phyloP scores from a whole-genome alignment of 306 rosid genomes.

The Pachyrhizus erosus region DNA sequence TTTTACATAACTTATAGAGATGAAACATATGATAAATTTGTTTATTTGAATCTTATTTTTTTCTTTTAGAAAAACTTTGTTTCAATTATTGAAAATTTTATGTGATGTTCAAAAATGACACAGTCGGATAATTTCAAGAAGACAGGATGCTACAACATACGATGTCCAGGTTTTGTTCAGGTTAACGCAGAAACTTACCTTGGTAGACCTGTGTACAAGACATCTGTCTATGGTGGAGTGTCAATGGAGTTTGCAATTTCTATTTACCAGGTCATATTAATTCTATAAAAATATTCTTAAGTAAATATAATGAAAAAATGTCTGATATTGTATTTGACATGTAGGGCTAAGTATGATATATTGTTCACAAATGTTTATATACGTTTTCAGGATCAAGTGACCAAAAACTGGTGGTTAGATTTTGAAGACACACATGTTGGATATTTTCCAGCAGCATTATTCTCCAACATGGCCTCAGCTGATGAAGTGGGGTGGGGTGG shows the following conservation, averaged over 20 bases:
- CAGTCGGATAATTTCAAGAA: background rate
- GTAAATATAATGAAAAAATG: background rate
- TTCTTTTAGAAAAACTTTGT: background rate
- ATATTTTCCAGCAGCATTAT: background rate
- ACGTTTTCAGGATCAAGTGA: background rate
- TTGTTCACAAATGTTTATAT: background rate
- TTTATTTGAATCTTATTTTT: background rate
- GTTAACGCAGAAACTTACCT: rapidly evolving
- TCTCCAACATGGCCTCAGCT: background rate
- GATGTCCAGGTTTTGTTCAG: slow-evolving; percentile 15
- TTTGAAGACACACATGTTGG: rapidly evolving
- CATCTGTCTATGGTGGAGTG: background rate
- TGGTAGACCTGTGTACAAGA: rapidly evolving
- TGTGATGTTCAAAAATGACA: background rate
- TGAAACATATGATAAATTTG: background rate
- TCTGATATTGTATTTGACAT: background rate
- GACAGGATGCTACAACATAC: slow-evolving; percentile 7
- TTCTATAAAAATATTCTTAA: too few relatives aligned
- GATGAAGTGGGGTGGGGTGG: slow-evolving; percentile 39
- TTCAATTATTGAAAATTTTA: background rate
- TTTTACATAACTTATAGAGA: background rate
- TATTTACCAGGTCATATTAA: slow-evolving; percentile 9
- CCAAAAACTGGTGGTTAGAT: background rate
- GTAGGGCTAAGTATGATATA: background rate
- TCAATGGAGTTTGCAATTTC: background rate